phyloP scores from a whole-genome alignment of 2,329 filamentous ascomycete species.

The Cercospora sesami region DNA sequence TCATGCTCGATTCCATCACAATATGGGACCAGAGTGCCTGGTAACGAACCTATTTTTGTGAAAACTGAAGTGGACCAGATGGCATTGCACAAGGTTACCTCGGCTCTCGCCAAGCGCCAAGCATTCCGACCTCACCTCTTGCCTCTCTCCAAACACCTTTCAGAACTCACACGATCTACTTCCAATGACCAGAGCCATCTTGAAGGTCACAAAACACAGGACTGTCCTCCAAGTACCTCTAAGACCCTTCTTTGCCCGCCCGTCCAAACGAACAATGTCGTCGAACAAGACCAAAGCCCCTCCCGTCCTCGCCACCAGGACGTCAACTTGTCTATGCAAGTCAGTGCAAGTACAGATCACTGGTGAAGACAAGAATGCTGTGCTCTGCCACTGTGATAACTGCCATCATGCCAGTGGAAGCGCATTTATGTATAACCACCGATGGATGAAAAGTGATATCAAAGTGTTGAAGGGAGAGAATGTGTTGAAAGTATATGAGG shows the following conservation, averaged over 20 bases:
- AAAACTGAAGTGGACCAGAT: background rate
- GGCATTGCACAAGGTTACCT: background rate
- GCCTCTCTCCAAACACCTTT: background rate
- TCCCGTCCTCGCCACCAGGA: slow-evolving; percentile 15
- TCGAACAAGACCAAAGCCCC: slow-evolving; percentile 17
- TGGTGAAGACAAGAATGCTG: slow-evolving; percentile 35
- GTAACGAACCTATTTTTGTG: background rate
- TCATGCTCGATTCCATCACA: background rate
- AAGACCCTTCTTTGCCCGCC: slow-evolving; percentile 1
- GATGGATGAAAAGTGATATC: slow-evolving; percentile 32
- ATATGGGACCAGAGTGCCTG: background rate
- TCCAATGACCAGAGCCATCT: slow-evolving; percentile 16
- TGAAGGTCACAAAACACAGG: slow-evolving; percentile 14
- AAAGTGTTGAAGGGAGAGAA: slow-evolving; percentile 31
- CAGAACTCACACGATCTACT: background rate
- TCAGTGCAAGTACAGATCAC: slow-evolving; percentile 29
- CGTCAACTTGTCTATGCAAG: slow-evolving; percentile 34
- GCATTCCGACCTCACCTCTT: slow-evolving; percentile 2
- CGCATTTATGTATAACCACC: slow-evolving; percentile 36
- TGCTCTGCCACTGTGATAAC: slow-evolving; percentile 37
- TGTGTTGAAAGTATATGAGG: slow-evolving; percentile 28
- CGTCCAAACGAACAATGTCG: background rate
- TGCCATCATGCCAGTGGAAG: slow-evolving; percentile 31
- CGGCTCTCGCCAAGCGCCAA: slow-evolving; percentile 5
- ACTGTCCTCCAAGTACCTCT: slow-evolving; percentile 9